Evolutionary conservation across 2,329 filamentous ascomycete species (phyloP).

Genomic region (Penicillium digitatum): DNA sequence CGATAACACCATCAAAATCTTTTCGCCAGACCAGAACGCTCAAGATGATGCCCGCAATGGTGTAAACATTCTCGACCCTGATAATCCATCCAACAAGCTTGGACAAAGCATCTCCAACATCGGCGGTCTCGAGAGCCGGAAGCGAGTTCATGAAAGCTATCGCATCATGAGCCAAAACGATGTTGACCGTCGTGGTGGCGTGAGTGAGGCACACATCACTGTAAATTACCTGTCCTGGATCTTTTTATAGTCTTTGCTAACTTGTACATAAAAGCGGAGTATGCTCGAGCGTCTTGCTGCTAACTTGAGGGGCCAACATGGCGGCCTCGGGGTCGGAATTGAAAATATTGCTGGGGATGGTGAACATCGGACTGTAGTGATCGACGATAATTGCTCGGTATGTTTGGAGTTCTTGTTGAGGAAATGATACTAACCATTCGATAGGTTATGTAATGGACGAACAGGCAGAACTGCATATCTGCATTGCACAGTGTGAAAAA

Average conservation of each 20-base stretch:
- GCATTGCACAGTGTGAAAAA: background rate
- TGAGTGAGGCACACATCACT: slow-evolving; percentile 56
- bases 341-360: slow-evolving; percentile 25
- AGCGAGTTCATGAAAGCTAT: slow-evolving; percentile 58
- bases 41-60: slow-evolving; percentile 56
- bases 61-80: slow-evolving; percentile 53
- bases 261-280: slow-evolving; percentile 39
- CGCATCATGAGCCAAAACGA: slow-evolving; percentile 62
- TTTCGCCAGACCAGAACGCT: slow-evolving; percentile 57
- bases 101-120: slow-evolving; percentile 25
- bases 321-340: slow-evolving; percentile 22
- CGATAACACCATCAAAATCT: slow-evolving; percentile 66
- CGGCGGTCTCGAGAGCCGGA: slow-evolving; percentile 54
- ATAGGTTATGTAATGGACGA: slow-evolving; percentile 32
- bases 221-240: slow-evolving; percentile 35
- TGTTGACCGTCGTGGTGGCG: slow-evolving; percentile 55
- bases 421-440: slow-evolving; percentile 7
- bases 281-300: slow-evolving; percentile 47
- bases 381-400: slow-evolving; percentile 47
- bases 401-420: slow-evolving; percentile 14
- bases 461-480: background rate
- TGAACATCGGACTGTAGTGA: slow-evolving; percentile 34
- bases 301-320: slow-evolving; percentile 40
- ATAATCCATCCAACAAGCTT: slow-evolving; percentile 37
- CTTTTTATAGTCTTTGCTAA: slow-evolving; percentile 2